phyloP scores from a whole-genome alignment of 805 yeast genomes.

The Ogataea pignaliae region DNA sequence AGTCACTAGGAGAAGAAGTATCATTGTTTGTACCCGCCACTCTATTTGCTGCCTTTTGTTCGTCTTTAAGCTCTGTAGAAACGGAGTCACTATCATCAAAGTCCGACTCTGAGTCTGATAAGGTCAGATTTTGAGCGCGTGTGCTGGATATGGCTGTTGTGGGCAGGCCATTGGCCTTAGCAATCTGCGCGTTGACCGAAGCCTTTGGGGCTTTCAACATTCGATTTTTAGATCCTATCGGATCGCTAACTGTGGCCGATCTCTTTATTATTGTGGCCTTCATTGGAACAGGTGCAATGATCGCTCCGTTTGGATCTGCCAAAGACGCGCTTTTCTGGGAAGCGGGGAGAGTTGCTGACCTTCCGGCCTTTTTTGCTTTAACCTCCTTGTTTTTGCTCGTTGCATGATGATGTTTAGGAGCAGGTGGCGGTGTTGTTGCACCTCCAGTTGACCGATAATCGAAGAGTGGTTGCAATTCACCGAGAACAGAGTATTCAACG shows the following conservation, averaged over 20 bases:
- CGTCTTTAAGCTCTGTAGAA: constrained; percentile 10
- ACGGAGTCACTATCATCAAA: constrained; percentile 15
- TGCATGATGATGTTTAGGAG: constrained; percentile 65
- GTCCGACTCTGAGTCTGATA: constrained; percentile 12
- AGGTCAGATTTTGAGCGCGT: background rate
- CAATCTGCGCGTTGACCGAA: background rate
- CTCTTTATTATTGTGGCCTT: constrained; percentile 1
- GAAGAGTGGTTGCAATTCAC: constrained; percentile 59
- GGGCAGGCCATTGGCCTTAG: background rate
- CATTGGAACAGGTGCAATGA: constrained; percentile 2
- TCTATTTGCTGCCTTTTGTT: constrained; percentile 1
- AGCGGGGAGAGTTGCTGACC: constrained; percentile 8
- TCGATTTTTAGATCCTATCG: constrained; percentile 6
- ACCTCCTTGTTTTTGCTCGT: constrained; percentile 39
- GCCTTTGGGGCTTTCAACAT: constrained; percentile 14
- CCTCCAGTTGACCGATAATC: constrained; percentile 53
- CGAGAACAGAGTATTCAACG: constrained; percentile 57
- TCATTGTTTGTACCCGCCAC: constrained; percentile 6
- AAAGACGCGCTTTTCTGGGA: constrained; percentile 3
- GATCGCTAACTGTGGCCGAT: background rate
- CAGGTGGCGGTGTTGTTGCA: constrained; percentile 49
- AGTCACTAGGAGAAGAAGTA: constrained; percentile 49
- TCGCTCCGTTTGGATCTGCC: constrained; percentile 1
- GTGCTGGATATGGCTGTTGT: no score
- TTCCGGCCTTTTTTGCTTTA: constrained; percentile 9